These are phyloP conservation scores for Apiotrichum porosum DNA, from an alignment of 1,284 basidiomycete genomes.

Conservation along the genomic window DNA sequence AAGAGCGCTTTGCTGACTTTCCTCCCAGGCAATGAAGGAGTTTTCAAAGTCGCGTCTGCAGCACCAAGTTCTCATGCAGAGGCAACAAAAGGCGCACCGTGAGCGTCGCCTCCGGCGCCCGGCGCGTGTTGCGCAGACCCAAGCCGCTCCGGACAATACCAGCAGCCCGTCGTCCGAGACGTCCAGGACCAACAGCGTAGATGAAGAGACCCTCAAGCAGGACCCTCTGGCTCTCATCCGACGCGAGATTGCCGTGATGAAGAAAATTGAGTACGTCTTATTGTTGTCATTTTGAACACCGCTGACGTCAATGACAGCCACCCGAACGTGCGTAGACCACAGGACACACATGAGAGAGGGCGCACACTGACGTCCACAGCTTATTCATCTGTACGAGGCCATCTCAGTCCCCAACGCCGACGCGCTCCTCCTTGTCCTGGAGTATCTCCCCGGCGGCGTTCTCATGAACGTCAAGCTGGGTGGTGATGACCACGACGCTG, in stretches of 20 bases:
- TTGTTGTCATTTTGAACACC: not conserved
- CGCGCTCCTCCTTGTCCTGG: conserved; percentile 54
- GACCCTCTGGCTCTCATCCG: conserved; percentile 47
- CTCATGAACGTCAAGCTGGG: conserved; percentile 51
- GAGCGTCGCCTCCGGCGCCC: conserved; percentile 10
- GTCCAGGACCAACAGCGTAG: not conserved
- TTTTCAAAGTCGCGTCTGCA: conserved; percentile 48
- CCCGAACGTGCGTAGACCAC: conserved; percentile 43
- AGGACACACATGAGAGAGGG: not conserved
- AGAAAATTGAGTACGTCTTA: conserved; percentile 48
- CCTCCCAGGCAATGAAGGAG: conserved; percentile 47
- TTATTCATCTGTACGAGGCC: conserved; percentile 55
- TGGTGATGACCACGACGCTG: conserved; percentile 37
- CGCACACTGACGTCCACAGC: too few relatives aligned
- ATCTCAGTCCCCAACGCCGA: conserved; percentile 55
- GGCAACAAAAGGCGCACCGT: conserved; percentile 16
- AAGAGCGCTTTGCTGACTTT: not conserved
- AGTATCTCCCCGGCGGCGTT: conserved; percentile 52
- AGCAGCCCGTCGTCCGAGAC: too few relatives aligned
- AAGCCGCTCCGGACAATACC: not conserved
- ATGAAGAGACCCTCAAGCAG: conserved; percentile 12
- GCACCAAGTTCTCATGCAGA: conserved; percentile 35
- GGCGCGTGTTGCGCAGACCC: too few relatives aligned
- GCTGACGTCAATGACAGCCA: conserved; percentile 28
- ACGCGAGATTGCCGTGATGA: conserved; percentile 51